Conservation (phyloP, 225 moss, liverwort and hornwort species). For the Marchantia polymorpha region DNA sequence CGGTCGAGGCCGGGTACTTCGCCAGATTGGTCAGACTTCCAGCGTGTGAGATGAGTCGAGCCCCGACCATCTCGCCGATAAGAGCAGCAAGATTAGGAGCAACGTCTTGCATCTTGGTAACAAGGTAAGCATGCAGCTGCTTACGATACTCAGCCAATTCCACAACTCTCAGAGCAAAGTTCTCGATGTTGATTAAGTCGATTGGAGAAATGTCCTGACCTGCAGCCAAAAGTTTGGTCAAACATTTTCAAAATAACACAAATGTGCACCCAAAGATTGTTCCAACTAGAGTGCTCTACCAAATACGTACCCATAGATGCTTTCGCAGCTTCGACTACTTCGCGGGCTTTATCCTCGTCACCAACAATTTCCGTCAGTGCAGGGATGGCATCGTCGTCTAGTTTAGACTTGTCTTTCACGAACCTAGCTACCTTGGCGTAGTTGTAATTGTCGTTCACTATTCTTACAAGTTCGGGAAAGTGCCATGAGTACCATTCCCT, state of each 20-base stretch:
- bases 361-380: slow-evolving; percentile 78
- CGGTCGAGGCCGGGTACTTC: slow-evolving; percentile 90
- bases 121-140: slow-evolving; percentile 86
- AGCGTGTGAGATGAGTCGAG: slow-evolving; percentile 93
- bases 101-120: slow-evolving; percentile 90
- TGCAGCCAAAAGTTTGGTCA: slow-evolving; percentile 20
- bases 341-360: slow-evolving; percentile 83
- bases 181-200: slow-evolving; percentile 87
- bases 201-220: slow-evolving; percentile 96
- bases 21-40: slow-evolving; percentile 94
- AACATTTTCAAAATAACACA: neutral
- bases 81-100: slow-evolving; percentile 90
- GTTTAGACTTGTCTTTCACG: slow-evolving; percentile 74
- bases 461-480: slow-evolving; percentile 87
- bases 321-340: slow-evolving; percentile 89
- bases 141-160: slow-evolving; percentile 84
- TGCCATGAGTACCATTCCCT: slow-evolving; percentile 79
- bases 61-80: slow-evolving; percentile 96
- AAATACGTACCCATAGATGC: slow-evolving; percentile 81
- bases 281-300: too few relatives aligned
- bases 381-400: slow-evolving; percentile 55
- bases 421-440: slow-evolving; percentile 70
- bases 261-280: neutral
- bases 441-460: slow-evolving; percentile 84
- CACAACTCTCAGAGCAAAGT: slow-evolving; percentile 75